phyloP scores from a whole-genome alignment of 768 basidiomycete species.

The Suillus luteus region DNA sequence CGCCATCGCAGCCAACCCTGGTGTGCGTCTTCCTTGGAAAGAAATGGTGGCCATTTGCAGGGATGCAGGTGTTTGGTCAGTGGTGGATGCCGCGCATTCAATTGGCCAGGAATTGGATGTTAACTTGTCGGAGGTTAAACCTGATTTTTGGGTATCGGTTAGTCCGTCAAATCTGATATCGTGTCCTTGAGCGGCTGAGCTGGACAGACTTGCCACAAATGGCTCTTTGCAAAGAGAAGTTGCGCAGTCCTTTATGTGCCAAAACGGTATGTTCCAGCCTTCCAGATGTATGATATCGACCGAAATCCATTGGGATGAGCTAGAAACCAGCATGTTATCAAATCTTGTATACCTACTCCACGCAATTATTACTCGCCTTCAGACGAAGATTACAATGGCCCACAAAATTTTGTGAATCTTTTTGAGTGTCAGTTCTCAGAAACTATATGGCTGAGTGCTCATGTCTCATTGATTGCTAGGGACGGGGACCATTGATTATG shows the following conservation, averaged over 20 bases:
- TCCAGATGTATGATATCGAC: background rate
- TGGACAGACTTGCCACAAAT: constrained; percentile 79
- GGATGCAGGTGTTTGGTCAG: constrained; percentile 59
- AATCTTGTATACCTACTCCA: constrained; percentile 59
- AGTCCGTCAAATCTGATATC: constrained; percentile 20
- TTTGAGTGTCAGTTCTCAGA: constrained; percentile 40
- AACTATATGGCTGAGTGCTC: background rate
- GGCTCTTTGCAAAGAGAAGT: constrained; percentile 72
- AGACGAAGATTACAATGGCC: constrained; percentile 33
- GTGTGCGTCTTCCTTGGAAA: constrained; percentile 68
- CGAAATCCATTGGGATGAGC: constrained; percentile 1
- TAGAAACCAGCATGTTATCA: constrained; percentile 68
- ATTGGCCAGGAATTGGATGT: constrained; percentile 71
- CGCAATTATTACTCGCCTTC: constrained; percentile 50
- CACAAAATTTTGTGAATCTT: constrained; percentile 48
- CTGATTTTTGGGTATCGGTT: constrained; percentile 83
- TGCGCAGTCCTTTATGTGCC: constrained; percentile 78
- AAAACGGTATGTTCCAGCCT: constrained; percentile 38
- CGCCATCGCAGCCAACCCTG: constrained; percentile 62
- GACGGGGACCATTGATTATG: constrained; percentile 63
- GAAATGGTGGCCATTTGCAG: constrained; percentile 65
- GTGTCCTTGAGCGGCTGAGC: background rate
- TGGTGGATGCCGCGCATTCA: constrained; percentile 83
- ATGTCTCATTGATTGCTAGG: constrained; percentile 38
- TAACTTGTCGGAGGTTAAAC: constrained; percentile 53